Evolutionary conservation across 2,329 filamentous ascomycete genomes (phyloP), one percentile per base, ranked within the genome.

Genomic region (Penicillium hesseltinei): DNA sequence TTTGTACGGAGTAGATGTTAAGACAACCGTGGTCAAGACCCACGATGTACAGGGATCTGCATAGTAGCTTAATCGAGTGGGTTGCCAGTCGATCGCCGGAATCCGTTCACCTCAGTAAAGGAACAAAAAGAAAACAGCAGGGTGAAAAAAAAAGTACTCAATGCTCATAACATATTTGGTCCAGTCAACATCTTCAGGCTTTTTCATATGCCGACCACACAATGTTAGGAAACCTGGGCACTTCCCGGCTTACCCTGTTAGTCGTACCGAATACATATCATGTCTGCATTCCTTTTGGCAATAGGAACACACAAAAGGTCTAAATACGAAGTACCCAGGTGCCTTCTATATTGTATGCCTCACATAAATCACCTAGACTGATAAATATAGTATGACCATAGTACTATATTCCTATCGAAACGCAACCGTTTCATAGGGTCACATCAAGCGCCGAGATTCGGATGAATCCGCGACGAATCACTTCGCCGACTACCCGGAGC

Each of bases 391-490:
- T 23, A 51, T 15, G 15, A 15, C n/a, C 46, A 56, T 56, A 44
- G 19, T 35, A 45, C n/a, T 15, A 13, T 31, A 5, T 5, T 15
- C 33, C 31, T 55, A 46, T 53, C n/a, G 4, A 56, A 56, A 56
- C 25, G 25, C 48, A 31, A 33, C 49, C 35, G 42, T 52, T 40
- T 29, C 54, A 15, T 47, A 21, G 5, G 21, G n/a, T 43, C 31
- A 44, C 36, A 46, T 23, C 51, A 57, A 62, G 52, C 60, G 58
- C 63, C 63, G 63, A 64, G 48, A 29, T 58, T 54, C 64, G 63
- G 63, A 62, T 54, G 51, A 50, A 53, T 50, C 6, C 15, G 56
- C n/a, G 11, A 35, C 61, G 61, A 62, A 63, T 66, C 61, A 61
- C 17, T 35, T 50, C 23, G 45, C 61, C 27, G 54, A 54, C 61